These are phyloP conservation scores for Boletales sp. DNA, from an alignment of 768 basidiomycete species.

Conservation along the genomic window DNA sequence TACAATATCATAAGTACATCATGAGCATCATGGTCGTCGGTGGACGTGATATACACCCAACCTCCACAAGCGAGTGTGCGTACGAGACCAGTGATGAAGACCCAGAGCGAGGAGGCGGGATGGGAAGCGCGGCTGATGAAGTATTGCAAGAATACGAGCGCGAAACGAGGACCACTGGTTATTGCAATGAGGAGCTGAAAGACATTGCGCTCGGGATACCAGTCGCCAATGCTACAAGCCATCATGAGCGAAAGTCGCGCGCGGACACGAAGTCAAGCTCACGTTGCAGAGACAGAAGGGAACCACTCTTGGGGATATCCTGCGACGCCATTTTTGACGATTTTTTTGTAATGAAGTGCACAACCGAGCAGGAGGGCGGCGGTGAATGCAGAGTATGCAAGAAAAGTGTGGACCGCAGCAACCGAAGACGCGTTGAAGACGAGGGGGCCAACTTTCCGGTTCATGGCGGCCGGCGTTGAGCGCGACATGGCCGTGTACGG, in stretches of 20 bases:
- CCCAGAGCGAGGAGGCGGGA: slow-evolving; percentile 44
- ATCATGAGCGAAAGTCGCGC: slow-evolving; percentile 1
- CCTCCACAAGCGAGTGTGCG: slow-evolving; percentile 83
- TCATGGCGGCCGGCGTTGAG: neutral
- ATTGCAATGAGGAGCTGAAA: slow-evolving; percentile 88
- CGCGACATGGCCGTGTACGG: slow-evolving; percentile 14
- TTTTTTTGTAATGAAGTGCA: slow-evolving; percentile 72
- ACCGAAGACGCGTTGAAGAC: slow-evolving; percentile 49
- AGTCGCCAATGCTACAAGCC: slow-evolving; percentile 77
- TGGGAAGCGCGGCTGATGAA: slow-evolving; percentile 45
- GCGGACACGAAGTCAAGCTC: slow-evolving; percentile 23
- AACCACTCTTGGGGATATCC: slow-evolving; percentile 88
- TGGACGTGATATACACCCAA: slow-evolving; percentile 89
- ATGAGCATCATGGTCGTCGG: slow-evolving; percentile 78
- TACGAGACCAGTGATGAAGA: slow-evolving; percentile 61
- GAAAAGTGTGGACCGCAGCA: slow-evolving; percentile 59
- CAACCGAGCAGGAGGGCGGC: slow-evolving; percentile 62
- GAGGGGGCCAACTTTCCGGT: slow-evolving; percentile 11
- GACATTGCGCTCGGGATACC: slow-evolving; percentile 80
- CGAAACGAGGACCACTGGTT: slow-evolving; percentile 80
- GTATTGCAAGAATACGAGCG: slow-evolving; percentile 61
- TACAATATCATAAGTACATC: slow-evolving; percentile 88
- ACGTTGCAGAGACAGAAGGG: slow-evolving; percentile 86
- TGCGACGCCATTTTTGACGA: slow-evolving; percentile 82
- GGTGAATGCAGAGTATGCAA: slow-evolving; percentile 64